These are phyloP conservation scores for Triticum timopheevii DNA, from an alignment of 176 grass and related monocot species.

Conservation along the genomic window DNA sequence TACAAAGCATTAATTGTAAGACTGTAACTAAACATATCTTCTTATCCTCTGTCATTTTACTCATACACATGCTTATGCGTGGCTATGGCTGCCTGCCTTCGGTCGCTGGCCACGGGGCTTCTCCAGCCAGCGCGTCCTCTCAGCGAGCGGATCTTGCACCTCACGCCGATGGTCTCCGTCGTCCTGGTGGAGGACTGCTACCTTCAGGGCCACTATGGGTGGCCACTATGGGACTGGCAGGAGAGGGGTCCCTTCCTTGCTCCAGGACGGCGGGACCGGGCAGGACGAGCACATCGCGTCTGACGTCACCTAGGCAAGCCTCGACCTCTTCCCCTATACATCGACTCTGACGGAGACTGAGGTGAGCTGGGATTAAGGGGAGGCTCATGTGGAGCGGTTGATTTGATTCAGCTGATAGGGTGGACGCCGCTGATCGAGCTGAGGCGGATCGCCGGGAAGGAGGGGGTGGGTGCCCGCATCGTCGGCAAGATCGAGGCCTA, in stretches of 20 bases:
- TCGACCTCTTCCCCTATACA: neutral
- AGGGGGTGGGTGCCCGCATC: slow-evolving; percentile 45
- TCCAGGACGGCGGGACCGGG: neutral
- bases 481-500: slow-evolving; percentile 72
- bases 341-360: too few species aligned
- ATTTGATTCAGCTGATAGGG: slow-evolving; percentile 54
- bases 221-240: neutral
- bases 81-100: too few species aligned
- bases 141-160: too few species aligned
- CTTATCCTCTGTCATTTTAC: too few species aligned
- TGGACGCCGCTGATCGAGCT: slow-evolving; percentile 76
- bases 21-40: too few species aligned
- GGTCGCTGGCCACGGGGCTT: too few species aligned
- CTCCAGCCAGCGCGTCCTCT: too few species aligned
- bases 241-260: slow-evolving; percentile 26
- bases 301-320: slow-evolving; percentile 26
- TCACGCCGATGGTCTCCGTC: too few species aligned
- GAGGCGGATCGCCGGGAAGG: slow-evolving; percentile 48
- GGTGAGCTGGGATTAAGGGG: neutral
- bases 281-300: slow-evolving; percentile 34
- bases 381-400: neutral
- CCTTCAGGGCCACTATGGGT: too few species aligned
- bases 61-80: too few species aligned
- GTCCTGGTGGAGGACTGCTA: too few species aligned
- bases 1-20: too few species aligned